Evolutionary conservation across 352 stramenopile species (phyloP).

Genomic region (Thalassiosira exigua): DNA sequence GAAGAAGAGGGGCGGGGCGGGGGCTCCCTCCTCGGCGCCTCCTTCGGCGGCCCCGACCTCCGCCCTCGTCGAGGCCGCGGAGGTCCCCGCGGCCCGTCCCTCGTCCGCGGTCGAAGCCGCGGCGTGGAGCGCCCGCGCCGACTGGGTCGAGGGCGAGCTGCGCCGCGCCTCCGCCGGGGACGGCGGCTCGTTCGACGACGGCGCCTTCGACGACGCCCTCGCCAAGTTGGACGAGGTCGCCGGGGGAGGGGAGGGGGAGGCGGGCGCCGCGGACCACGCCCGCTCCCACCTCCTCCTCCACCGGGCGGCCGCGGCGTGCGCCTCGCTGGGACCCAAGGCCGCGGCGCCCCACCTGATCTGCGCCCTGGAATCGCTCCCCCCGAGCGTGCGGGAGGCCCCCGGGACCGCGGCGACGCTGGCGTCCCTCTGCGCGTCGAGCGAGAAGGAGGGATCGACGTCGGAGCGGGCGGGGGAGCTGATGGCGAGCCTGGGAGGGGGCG

Average conservation of each 20-base stretch:
- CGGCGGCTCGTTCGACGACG: slow-evolving; percentile 13
- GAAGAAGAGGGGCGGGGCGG: slow-evolving; percentile 48
- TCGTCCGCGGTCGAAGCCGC: slow-evolving; percentile 33
- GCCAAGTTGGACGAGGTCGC: slow-evolving; percentile 27
- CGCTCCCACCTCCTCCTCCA: slow-evolving; percentile 55
- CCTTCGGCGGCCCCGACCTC: too few species aligned
- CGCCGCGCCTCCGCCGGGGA: slow-evolving; percentile 20
- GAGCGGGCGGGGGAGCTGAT: slow-evolving; percentile 25
- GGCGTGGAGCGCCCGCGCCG: slow-evolving; percentile 44
- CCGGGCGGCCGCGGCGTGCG: slow-evolving; percentile 8
- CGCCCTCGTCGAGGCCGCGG: not conserved
- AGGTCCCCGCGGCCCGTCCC: slow-evolving; percentile 43
- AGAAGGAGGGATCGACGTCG: slow-evolving; percentile 14
- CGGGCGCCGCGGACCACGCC: slow-evolving; percentile 32
- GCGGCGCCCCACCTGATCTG: slow-evolving; percentile 41
- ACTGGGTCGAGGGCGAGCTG: slow-evolving; percentile 53
- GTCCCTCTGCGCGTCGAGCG: slow-evolving; percentile 46
- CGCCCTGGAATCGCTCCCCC: slow-evolving; percentile 64
- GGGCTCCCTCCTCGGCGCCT: too few species aligned
- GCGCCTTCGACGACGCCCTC: slow-evolving; percentile 36
- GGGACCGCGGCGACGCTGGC: slow-evolving; percentile 61
- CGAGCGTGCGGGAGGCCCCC: slow-evolving; percentile 52
- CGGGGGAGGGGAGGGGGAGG: slow-evolving; percentile 1
- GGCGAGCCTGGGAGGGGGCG: slow-evolving; percentile 32
- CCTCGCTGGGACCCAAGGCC: slow-evolving; percentile 1